Conservation (phyloP, 2,329 filamentous ascomycete species). For the Nannizzia gypsea region DNA sequence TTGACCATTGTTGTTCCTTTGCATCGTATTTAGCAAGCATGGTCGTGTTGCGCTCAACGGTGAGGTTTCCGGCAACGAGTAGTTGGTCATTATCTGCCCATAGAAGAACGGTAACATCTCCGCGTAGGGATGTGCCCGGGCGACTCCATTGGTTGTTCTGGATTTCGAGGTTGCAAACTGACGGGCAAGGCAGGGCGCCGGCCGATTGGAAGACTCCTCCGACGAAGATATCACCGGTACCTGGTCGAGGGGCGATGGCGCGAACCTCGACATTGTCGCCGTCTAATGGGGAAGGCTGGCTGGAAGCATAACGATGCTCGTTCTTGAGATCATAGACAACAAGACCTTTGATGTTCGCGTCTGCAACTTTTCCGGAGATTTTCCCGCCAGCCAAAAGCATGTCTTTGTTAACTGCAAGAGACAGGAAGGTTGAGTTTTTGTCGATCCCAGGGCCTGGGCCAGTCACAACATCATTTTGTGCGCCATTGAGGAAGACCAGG, state of each 20-base stretch:
- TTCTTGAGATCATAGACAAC: slow-evolving; percentile 64
- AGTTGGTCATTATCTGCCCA: slow-evolving; percentile 65
- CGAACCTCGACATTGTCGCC: slow-evolving; percentile 63
- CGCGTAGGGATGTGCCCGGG: slow-evolving; percentile 59
- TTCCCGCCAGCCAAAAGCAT: slow-evolving; percentile 72
- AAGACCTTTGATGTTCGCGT: slow-evolving; percentile 56
- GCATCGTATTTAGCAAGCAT: slow-evolving; percentile 64
- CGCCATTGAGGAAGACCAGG: slow-evolving; percentile 67
- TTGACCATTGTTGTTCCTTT: slow-evolving; percentile 53
- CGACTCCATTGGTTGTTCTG: slow-evolving; percentile 64
- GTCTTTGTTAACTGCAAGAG: slow-evolving; percentile 55
- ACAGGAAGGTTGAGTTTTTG: slow-evolving; percentile 60
- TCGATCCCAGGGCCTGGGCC: slow-evolving; percentile 54
- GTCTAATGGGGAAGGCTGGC: slow-evolving; percentile 63
- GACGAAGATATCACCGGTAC: slow-evolving; percentile 65
- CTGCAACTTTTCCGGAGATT: slow-evolving; percentile 58
- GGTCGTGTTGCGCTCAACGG: slow-evolving; percentile 51
- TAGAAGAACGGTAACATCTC: slow-evolving; percentile 57
- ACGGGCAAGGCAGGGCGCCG: slow-evolving; percentile 69
- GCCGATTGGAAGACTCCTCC: slow-evolving; percentile 75
- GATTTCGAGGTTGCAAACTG: slow-evolving; percentile 68
- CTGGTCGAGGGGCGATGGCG: slow-evolving; percentile 60
- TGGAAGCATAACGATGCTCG: slow-evolving; percentile 44
- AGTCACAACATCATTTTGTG: slow-evolving; percentile 52
- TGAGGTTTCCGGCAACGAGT: slow-evolving; percentile 66